Percentiles rank a stretch among this genome's conserved stretches.
Conservation (phyloP, 1,284 basidiomycete genomes). For the Stereum hirsutum region DNA sequence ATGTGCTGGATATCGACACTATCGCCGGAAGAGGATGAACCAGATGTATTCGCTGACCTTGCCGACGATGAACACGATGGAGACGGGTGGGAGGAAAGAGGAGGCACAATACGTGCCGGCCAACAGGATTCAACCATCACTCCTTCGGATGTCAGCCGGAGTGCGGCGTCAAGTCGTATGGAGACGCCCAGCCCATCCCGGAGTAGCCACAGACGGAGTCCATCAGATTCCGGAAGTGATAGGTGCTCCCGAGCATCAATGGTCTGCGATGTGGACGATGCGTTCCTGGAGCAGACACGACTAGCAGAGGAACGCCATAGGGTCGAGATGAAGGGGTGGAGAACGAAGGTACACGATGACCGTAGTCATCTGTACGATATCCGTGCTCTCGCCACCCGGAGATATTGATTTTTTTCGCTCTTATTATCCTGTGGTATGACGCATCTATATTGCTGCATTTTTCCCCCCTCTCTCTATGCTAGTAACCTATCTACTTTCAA, state of each 20-base stretch:
- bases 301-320: constrained; percentile 74
- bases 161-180: constrained; percentile 27
- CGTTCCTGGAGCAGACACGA: constrained; percentile 63
- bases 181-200: constrained; percentile 48
- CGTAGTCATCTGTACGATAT: constrained; percentile 68
- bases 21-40: constrained; percentile 84
- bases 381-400: constrained; percentile 69
- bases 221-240: constrained; percentile 67
- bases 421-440: not conserved
- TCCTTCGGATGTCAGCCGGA: constrained; percentile 26
- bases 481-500: not conserved
- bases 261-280: constrained; percentile 63
- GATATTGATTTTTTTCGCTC: constrained; percentile 36
- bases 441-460: not conserved
- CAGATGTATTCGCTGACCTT: constrained; percentile 85
- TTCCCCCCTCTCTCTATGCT: not conserved
- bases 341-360: constrained; percentile 41
- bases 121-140: constrained; percentile 22
- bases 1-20: constrained; percentile 92
- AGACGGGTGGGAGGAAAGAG: constrained; percentile 60
- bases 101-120: constrained; percentile 68
- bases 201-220: constrained; percentile 54
- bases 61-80: constrained; percentile 80
- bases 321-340: constrained; percentile 78
- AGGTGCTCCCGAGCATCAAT: constrained; percentile 66